Base-by-base conservation (phyloP, 345 rosid species). In the Balakata baccata region DNA sequence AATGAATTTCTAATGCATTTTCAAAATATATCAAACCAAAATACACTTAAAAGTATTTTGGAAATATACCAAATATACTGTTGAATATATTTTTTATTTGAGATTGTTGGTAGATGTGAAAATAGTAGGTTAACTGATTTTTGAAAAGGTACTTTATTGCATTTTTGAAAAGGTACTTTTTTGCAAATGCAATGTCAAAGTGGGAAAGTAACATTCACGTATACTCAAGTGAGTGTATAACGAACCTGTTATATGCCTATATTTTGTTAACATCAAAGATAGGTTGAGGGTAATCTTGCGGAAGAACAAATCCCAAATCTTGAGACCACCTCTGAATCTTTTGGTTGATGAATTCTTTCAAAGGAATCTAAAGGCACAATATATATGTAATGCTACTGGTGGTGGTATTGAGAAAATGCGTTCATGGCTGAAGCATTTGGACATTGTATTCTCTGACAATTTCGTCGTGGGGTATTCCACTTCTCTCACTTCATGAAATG, bases 301-400 rank as follows among this genome's bases (percentile, higher is more conserved):
- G 34, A 77, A 77, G 11, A 69, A 79, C 75, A 68, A 57, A 64
- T 58, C 81, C n/a, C 41, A 46, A 34, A 38, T 82, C 25, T 63
- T 52, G 47, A 76, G 52, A 68, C 72, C 84, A 11, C 84, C 89
- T 9, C 70, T 75, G 78, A 88, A 90, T 71, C 85, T 88, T 22
- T 17, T 88, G 63, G 59, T 92, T 23, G 73, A 84, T 0, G 97
- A 90, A 22, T 89, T 77, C 70, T 86, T 80, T 64, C 94, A 90
- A n/a, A 80, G 96, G 51, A 87, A 84, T 76, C 84, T 90, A 54
- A 92, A 92, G 87, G 94, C 98, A 39, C 90, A 90, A 4, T 96
- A 92, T 20, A 90, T 92, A 25, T 90, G 96, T 68, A 92, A 90
- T 84, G 98, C 96, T 13, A 81, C 87, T 47, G 87, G 98, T n/a